Conservation (phyloP, 441 rosid genomes). For the Erodium trifolium region DNA sequence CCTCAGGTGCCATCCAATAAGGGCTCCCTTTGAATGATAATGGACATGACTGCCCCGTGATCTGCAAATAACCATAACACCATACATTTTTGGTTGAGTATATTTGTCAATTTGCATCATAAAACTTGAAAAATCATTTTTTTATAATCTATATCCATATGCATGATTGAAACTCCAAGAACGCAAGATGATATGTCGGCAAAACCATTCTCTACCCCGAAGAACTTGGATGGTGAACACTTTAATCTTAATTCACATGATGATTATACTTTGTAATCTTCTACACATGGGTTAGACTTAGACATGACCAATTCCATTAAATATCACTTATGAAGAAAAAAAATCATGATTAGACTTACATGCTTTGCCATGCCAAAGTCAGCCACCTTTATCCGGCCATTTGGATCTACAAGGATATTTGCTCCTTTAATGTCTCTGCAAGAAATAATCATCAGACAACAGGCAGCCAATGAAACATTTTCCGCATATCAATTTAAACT, state of each 20-base stretch:
- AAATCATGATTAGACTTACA: conserved; percentile 39
- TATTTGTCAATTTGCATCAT: too few relatives aligned
- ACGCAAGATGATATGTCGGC: neutral
- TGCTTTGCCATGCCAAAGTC: conserved; percentile 99
- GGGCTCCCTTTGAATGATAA: conserved; percentile 97
- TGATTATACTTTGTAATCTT: conserved; percentile 8
- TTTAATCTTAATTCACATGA: conserved; percentile 6
- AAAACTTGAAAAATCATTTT: neutral
- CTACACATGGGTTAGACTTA: neutral
- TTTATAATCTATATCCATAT: neutral
- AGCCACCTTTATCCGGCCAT: conserved; percentile 87
- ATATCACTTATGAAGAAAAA: neutral
- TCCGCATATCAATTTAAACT: conserved; percentile 7
- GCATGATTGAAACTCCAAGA: conserved; percentile 1
- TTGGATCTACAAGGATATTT: conserved; percentile 86
- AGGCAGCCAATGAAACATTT: neutral
- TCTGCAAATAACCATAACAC: conserved; percentile 39
- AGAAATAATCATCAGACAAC: conserved; percentile 12
- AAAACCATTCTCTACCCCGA: neutral
- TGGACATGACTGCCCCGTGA: conserved; percentile 86
- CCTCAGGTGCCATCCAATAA: conserved; percentile 99
- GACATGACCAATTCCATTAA: conserved; percentile 5
- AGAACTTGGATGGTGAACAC: neutral
- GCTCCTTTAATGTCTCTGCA: conserved; percentile 97
- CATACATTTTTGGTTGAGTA: conserved; percentile 1